Evolutionary conservation across 495 filamentous ascomycete genomes (phyloP).

Genomic region (Entonaema liquescens): DNA sequence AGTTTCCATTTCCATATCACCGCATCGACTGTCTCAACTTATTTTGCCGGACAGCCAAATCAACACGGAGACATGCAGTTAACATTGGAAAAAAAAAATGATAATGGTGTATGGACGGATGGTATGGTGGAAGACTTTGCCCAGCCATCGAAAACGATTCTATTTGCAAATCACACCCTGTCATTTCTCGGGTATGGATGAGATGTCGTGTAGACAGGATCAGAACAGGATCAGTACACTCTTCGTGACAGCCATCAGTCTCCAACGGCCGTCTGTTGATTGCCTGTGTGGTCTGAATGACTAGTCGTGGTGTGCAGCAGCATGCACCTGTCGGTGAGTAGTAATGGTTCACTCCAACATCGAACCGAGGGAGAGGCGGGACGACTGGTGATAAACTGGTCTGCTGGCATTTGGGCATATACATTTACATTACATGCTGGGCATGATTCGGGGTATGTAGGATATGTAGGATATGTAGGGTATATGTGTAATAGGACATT

Average conservation of each 20-base stretch:
- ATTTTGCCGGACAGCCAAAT: conserved; percentile 25
- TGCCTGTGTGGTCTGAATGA: conserved; percentile 31
- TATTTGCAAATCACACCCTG: conserved; percentile 36
- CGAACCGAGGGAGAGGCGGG: conserved; percentile 15
- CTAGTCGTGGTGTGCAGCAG: conserved; percentile 41
- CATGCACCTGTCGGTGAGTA: conserved; percentile 40
- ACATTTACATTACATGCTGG: not conserved
- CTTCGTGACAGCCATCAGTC: not conserved
- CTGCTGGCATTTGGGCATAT: conserved; percentile 12
- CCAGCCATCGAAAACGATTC: conserved; percentile 18
- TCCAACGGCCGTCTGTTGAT: conserved; percentile 19
- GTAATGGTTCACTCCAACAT: conserved; percentile 35
- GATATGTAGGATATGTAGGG: not conserved
- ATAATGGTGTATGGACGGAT: conserved; percentile 15
- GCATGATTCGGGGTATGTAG: conserved; percentile 24
- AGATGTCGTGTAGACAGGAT: conserved; percentile 15
- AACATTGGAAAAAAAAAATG: not conserved
- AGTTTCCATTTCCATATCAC: conserved; percentile 6
- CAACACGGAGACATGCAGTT: conserved; percentile 1
- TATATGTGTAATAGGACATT: conserved; percentile 9
- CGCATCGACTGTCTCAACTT: conserved; percentile 13
- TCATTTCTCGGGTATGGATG: conserved; percentile 37
- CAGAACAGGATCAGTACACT: conserved; percentile 4
- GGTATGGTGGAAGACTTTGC: conserved; percentile 11
- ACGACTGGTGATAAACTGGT: conserved; percentile 17